A percentile compares a stretch with the other conserved stretches of the same genome.
These are phyloP conservation scores for Moringa oleifera DNA, from an alignment of 345 rosid species.

Conservation along the genomic window DNA sequence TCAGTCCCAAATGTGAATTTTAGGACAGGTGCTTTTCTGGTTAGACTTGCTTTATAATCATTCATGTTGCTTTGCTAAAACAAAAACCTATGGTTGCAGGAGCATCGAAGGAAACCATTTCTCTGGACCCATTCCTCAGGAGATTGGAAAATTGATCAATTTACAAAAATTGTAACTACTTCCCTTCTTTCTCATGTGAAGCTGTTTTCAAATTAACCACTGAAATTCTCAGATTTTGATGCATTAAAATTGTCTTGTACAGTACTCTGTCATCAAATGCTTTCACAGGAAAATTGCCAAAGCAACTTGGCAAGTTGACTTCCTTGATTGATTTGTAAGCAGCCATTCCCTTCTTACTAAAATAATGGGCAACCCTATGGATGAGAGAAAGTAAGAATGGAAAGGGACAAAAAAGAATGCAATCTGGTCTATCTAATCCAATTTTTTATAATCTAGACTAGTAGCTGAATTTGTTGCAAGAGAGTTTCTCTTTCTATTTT, in stretches of 20 bases:
- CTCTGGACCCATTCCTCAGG: constrained; percentile 69
- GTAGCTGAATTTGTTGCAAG: not conserved
- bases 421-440: no score
- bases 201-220: not conserved
- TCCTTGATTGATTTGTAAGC: constrained; percentile 76
- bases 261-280: constrained; percentile 66
- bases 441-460: not conserved
- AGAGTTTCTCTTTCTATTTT: not conserved
- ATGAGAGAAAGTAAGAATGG: no score
- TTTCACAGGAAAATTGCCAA: constrained; percentile 62
- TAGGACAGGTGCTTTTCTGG: no score
- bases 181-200: constrained; percentile 8
- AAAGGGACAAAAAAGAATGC: no score
- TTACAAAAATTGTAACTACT: constrained; percentile 59
- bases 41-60: no score
- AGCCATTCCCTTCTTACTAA: not conserved
- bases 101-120: constrained; percentile 79
- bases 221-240: not conserved
- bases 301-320: constrained; percentile 43
- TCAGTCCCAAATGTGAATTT: no score
- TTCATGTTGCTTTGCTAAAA: not conserved
- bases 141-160: constrained; percentile 48
- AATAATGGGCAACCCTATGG: no score
- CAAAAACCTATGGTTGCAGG: constrained; percentile 31
- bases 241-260: constrained; percentile 15